Evolutionary conservation across 2,329 filamentous ascomycete species (phyloP), one percentile per base, ranked within the genome.

Genomic region (Stachybotrys chartarum): DNA sequence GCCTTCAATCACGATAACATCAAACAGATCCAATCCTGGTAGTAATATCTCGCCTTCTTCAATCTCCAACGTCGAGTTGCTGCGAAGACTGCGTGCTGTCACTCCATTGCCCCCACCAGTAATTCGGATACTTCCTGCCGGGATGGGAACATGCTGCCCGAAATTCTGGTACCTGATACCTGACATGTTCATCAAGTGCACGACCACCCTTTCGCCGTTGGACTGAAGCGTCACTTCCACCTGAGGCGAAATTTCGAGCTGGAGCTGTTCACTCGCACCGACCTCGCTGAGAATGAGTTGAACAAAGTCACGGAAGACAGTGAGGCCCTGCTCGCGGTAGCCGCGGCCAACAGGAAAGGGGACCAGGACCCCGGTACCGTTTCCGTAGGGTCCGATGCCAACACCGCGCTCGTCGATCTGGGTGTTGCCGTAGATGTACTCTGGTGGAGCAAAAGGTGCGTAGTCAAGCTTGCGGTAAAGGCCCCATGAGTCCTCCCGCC

Each of bases 231-330:
- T 57, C 16, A 59, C 49, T 49, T 59, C 57, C 18, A 56, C 56
- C 48, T 59, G 56, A 30, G 51, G 51, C 5, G 49, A 50, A 35
- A 59, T 51, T n/a, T 54, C 44, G 44, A 55, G 51, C 12, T 50
- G 31, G 5, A 57, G 11, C 17, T 49, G 39, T 47, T 59, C 55
- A 7, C 47, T 32, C 7, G 51, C 30, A 11, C 50, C 54, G 18
- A 51, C 54, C 11, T 53, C 48, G n/a, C 24, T 18, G 10, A 57
- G 50, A 72, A 70, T 0, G 75, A 79, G 57, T 73, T 80, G 39
- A 49, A 56, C 48, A 17, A 56, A 56, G 49, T 57, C 55, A 2
- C 55, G 51, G 53, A 57, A 55, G 16, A 53, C 44, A 16, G 32
- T n/a, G 12, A 59, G 51, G 16, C 58, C 58, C 3, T 54, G 45